These are phyloP conservation scores for Exophiala calicioides DNA, from an alignment of 2,329 filamentous ascomycete genomes.

Conservation along the genomic window DNA sequence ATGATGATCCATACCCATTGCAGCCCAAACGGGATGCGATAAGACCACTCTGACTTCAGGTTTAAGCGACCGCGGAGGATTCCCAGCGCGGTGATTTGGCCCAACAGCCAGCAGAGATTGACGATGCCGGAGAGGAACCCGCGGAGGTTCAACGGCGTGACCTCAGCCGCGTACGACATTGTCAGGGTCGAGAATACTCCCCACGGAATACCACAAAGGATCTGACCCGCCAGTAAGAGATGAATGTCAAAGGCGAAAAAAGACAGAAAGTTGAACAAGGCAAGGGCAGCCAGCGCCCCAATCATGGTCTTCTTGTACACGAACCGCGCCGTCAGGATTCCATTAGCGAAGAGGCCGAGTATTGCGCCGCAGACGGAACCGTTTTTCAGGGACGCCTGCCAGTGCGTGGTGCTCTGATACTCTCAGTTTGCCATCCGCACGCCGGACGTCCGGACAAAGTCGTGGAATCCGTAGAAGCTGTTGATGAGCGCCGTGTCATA, in stretches of 20 bases:
- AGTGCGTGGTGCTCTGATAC: conserved; percentile 52
- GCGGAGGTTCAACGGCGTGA: conserved; percentile 4
- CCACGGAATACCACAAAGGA: conserved; percentile 29
- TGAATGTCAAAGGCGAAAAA: conserved; percentile 31
- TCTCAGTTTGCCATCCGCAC: conserved; percentile 34
- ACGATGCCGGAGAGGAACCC: background rate
- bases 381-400: conserved; percentile 59
- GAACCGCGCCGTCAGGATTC: conserved; percentile 40
- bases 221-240: conserved; percentile 30
- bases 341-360: conserved; percentile 26
- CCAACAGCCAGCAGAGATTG: conserved; percentile 21
- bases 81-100: conserved; percentile 33
- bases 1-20: conserved; percentile 56
- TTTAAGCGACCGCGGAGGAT: conserved; percentile 36
- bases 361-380: conserved; percentile 56
- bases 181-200: conserved; percentile 10
- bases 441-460: conserved; percentile 46
- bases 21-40: conserved; percentile 39
- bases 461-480: conserved; percentile 66
- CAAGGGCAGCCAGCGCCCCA: background rate
- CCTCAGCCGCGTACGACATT: conserved; percentile 13
- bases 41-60: conserved; percentile 37
- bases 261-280: conserved; percentile 30
- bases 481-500: conserved; percentile 80
- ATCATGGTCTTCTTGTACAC: background rate